Evolutionary conservation across 306 rosid species (phyloP).

Genomic region (Neltuma alba): DNA sequence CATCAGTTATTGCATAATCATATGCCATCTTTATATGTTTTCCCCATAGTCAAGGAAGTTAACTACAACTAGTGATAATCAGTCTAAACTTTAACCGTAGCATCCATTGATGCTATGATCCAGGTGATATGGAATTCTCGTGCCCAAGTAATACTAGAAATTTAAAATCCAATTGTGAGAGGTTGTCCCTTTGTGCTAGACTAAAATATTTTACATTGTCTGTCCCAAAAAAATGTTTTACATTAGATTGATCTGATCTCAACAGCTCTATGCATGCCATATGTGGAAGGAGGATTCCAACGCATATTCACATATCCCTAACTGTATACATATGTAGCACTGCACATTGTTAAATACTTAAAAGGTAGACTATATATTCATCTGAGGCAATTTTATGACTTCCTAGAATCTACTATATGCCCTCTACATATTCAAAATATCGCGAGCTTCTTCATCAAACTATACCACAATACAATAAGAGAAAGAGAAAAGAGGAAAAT

Average conservation of each 20-base stretch:
- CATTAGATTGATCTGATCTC: neutral
- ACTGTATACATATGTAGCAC: neutral
- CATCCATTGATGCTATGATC: neutral
- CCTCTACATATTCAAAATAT: neutral
- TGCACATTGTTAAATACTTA: neutral
- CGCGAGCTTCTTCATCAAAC: conserved; percentile 20
- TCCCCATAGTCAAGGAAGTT: conserved; percentile 9
- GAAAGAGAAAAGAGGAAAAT: conserved; percentile 14
- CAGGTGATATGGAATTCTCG: conserved; percentile 15
- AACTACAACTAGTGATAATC: conserved; percentile 11
- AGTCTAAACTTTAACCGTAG: conserved; percentile 30
- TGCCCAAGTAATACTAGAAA: conserved; percentile 10
- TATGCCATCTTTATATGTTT: conserved; percentile 5
- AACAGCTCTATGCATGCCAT: neutral
- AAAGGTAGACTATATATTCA: conserved; percentile 8
- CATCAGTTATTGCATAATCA: conserved; percentile 18
- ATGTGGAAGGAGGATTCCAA: conserved; percentile 24
- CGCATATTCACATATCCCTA: neutral
- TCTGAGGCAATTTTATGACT: neutral
- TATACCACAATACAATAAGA: neutral
- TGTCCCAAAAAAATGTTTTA: neutral
- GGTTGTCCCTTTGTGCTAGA: neutral
- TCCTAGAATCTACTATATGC: neutral
- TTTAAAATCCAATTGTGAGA: conserved; percentile 23
- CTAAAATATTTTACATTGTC: neutral